A percentile compares a stretch with the other conserved stretches of the same genome.
Evolutionary conservation across 2,329 filamentous ascomycete species (phyloP).

Genomic region (Acephala macrosclerotiorum): DNA sequence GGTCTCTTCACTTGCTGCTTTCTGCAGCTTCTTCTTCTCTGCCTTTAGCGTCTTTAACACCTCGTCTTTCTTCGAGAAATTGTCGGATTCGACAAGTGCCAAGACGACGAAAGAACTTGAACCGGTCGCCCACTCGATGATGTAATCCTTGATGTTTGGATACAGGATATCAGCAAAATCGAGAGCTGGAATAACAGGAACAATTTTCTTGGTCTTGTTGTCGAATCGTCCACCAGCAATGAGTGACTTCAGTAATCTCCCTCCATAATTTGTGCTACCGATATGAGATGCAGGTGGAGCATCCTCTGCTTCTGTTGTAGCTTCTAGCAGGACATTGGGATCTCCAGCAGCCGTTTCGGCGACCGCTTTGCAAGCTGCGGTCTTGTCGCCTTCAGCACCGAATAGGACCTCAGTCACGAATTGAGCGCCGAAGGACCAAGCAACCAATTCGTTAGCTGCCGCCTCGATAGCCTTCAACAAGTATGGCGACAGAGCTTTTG

Average conservation of each 20-base stretch:
- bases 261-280: conserved; percentile 67
- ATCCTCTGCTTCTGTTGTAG: conserved; percentile 43
- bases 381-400: conserved; percentile 77
- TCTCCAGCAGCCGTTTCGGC: conserved; percentile 68
- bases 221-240: conserved; percentile 91
- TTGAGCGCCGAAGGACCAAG: conserved; percentile 85
- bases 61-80: conserved; percentile 71
- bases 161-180: conserved; percentile 86
- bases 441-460: conserved; percentile 71
- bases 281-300: conserved; percentile 55
- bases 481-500: conserved; percentile 75
- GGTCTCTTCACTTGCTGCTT: conserved; percentile 68
- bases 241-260: conserved; percentile 88
- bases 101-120: conserved; percentile 88
- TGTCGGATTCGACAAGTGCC: conserved; percentile 76
- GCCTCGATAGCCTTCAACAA: conserved; percentile 77
- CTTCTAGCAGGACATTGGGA: conserved; percentile 48
- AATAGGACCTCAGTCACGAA: conserved; percentile 85
- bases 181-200: conserved; percentile 77
- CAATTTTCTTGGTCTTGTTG: conserved; percentile 71
- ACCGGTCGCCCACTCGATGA: conserved; percentile 86
- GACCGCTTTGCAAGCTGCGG: conserved; percentile 73
- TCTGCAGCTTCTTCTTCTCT: conserved; percentile 74
- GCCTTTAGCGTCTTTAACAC: conserved; percentile 75
- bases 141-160: conserved; percentile 75